These are phyloP conservation scores for Sphagnum tenellum DNA, from an alignment of 225 moss, liverwort and hornwort species.

Conservation along the genomic window DNA sequence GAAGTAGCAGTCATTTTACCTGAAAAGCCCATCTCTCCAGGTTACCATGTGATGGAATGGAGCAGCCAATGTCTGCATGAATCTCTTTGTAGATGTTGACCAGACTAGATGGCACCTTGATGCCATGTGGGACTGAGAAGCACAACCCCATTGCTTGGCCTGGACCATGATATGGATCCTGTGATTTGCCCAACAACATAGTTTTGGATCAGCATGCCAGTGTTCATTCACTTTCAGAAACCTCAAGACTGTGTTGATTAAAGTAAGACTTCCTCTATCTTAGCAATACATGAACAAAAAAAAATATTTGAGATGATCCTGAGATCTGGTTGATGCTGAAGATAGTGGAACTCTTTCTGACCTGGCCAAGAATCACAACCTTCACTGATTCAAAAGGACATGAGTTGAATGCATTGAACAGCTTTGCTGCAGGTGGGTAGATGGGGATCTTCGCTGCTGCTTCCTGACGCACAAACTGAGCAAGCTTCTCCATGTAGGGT, in stretches of 20 bases:
- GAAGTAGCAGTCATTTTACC: conserved; percentile 18
- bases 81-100: conserved; percentile 88
- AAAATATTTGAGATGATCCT: too few relatives aligned
- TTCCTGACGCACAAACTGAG: conserved; percentile 66
- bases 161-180: conserved; percentile 97
- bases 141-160: conserved; percentile 95
- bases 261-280: too few relatives aligned
- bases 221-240: too few relatives aligned
- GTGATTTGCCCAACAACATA: background rate
- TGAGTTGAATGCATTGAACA: conserved; percentile 88
- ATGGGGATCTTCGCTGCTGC: conserved; percentile 63
- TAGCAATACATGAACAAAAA: too few relatives aligned
- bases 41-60: conserved; percentile 82
- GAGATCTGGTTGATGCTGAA: too few relatives aligned
- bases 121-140: conserved; percentile 74
- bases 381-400: conserved; percentile 85
- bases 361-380: conserved; percentile 96
- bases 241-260: too few relatives aligned
- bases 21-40: conserved; percentile 96
- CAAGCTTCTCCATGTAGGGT: conserved; percentile 55
- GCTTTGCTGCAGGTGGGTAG: conserved; percentile 64
- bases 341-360: conserved; percentile 6
- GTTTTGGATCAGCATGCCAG: too few relatives aligned
- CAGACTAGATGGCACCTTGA: conserved; percentile 67
- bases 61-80: conserved; percentile 60